Percentiles rank a stretch among this genome's conserved stretches.
These are phyloP conservation scores for Lasiosphaeriaceae sp. DNA, from an alignment of 495 filamentous ascomycete species.

Conservation along the genomic window DNA sequence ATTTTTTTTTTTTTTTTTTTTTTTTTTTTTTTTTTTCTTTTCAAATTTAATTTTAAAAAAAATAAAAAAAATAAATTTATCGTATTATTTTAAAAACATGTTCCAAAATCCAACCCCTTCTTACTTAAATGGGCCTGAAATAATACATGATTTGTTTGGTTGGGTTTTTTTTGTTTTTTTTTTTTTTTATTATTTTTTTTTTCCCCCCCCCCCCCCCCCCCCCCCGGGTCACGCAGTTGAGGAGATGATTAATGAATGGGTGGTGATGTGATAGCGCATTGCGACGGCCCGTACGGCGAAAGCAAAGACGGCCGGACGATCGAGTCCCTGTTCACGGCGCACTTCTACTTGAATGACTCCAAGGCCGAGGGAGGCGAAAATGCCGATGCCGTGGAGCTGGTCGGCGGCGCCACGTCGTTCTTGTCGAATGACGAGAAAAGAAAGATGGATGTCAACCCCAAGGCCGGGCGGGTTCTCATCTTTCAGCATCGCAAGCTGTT, in stretches of 20 bases:
- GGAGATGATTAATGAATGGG: too few species aligned
- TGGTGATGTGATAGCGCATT: slow-evolving; percentile 52
- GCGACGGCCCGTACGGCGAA: slow-evolving; percentile 65
- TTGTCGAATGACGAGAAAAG: slow-evolving; percentile 42
- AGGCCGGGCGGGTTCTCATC: slow-evolving; percentile 65
- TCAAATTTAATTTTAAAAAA: not conserved
- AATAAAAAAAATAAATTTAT: too few species aligned
- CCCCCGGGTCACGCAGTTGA: too few species aligned
- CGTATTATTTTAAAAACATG: too few species aligned
- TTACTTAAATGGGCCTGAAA: too few species aligned
- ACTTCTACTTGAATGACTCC: slow-evolving; percentile 73
- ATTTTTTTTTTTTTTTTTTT: not conserved
- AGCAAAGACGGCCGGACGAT: slow-evolving; percentile 40
- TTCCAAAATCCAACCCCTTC: too few species aligned
- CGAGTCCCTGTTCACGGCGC: slow-evolving; percentile 71
- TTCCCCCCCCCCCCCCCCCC: too few species aligned
- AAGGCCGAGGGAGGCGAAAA: slow-evolving; percentile 27
- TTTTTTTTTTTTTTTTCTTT: not conserved
- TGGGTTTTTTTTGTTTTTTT: too few species aligned
- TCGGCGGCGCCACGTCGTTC: slow-evolving; percentile 66
- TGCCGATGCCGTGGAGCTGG: slow-evolving; percentile 34
- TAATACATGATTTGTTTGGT: too few species aligned
- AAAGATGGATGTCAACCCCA: slow-evolving; percentile 63
- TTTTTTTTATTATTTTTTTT: not conserved
- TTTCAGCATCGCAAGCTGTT: slow-evolving; percentile 70